These are phyloP conservation scores for Leishmania arabica DNA, from an alignment of 208 protist species.

Conservation along the genomic window DNA sequence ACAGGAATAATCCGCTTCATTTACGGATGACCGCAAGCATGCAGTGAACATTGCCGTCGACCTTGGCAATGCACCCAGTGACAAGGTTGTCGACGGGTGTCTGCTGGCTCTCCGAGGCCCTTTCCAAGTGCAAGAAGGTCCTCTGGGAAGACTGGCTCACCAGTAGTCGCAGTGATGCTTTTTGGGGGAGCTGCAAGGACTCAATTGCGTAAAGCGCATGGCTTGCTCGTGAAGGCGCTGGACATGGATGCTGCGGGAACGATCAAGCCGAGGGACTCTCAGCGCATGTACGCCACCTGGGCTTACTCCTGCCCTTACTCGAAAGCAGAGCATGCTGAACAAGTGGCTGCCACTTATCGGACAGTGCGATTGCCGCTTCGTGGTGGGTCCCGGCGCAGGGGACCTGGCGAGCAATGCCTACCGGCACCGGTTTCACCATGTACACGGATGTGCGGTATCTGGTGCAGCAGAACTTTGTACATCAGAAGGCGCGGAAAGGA, in stretches of 20 bases:
- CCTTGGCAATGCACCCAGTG: slow-evolving; percentile 34
- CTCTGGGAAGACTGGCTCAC: slow-evolving; percentile 40
- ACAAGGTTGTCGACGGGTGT: slow-evolving; percentile 25
- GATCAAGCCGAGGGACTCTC: slow-evolving; percentile 65
- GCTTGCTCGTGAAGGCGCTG: slow-evolving; percentile 38
- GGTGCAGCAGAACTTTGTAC: slow-evolving; percentile 65
- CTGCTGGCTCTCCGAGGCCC: slow-evolving; percentile 45
- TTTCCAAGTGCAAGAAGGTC: slow-evolving; percentile 46
- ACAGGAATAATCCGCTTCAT: slow-evolving; percentile 32
- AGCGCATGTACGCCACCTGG: slow-evolving; percentile 65
- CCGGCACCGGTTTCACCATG: slow-evolving; percentile 27
- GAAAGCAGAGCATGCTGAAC: slow-evolving; percentile 41
- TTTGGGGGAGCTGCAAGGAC: slow-evolving; percentile 18
- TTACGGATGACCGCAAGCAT: slow-evolving; percentile 59
- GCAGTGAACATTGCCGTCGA: slow-evolving; percentile 48
- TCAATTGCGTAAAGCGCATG: slow-evolving; percentile 32
- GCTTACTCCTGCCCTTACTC: slow-evolving; percentile 32
- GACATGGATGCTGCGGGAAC: slow-evolving; percentile 71
- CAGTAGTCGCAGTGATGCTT: slow-evolving; percentile 32
- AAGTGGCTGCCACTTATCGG: slow-evolving; percentile 52
- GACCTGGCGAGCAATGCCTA: slow-evolving; percentile 41
- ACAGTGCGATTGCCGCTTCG: slow-evolving; percentile 51
- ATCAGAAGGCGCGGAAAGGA: slow-evolving; percentile 42
- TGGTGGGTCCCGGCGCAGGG: slow-evolving; percentile 41
- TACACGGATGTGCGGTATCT: slow-evolving; percentile 67